Conservation (phyloP, 2,329 filamentous ascomycete genomes). For the Fusarium verrucosum region DNA sequence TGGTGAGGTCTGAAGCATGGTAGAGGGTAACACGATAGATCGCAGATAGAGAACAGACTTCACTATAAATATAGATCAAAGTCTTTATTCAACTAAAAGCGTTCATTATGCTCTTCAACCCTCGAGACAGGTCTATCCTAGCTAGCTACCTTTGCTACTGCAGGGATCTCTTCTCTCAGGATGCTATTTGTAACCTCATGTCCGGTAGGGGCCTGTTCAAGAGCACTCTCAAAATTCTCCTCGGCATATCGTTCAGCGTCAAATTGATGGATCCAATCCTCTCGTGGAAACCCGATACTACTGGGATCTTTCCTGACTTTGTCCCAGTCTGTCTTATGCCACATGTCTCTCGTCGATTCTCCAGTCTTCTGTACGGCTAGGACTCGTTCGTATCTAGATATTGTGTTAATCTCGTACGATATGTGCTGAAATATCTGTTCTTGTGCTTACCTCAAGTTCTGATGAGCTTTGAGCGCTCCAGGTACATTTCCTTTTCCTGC, state of each 20-base stretch:
- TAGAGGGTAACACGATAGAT: neutral
- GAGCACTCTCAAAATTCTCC: constrained; percentile 23
- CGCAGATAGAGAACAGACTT: neutral
- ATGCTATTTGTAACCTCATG: neutral
- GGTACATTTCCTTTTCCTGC: constrained; percentile 20
- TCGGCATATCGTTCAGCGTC: constrained; percentile 35
- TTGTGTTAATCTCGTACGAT: accelerated
- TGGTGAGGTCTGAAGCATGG: neutral
- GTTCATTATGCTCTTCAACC: no score
- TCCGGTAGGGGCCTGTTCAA: neutral
- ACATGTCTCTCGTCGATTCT: constrained; percentile 34
- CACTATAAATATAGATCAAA: no score
- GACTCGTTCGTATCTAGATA: constrained; percentile 32
- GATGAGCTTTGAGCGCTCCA: constrained; percentile 23
- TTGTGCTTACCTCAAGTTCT: constrained; percentile 19
- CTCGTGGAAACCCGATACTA: constrained; percentile 28
- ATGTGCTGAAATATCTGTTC: neutral
- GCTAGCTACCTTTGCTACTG: neutral
- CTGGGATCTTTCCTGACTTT: constrained; percentile 25
- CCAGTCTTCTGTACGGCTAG: constrained; percentile 36
- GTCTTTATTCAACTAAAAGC: no score
- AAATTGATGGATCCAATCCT: constrained; percentile 38
- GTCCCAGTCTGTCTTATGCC: constrained; percentile 39
- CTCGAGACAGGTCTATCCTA: no score
- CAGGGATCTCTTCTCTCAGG: neutral